phyloP scores from a whole-genome alignment of 805 yeast species.

The Pichia pseudocactophila region DNA sequence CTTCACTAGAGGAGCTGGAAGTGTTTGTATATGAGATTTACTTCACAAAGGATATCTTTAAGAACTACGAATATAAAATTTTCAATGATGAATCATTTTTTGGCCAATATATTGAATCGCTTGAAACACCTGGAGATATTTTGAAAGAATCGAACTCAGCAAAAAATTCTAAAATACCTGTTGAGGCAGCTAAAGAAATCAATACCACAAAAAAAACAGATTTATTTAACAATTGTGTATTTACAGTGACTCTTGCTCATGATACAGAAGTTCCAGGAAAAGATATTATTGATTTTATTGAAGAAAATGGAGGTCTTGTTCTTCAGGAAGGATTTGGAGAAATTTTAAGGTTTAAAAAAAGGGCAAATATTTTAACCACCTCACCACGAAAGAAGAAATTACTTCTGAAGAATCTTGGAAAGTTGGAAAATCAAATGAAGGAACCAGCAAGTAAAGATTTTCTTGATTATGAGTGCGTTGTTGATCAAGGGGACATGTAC shows the following conservation, averaged over 20 bases:
- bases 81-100: constrained; percentile 13
- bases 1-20: constrained; percentile 4
- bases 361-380: neutral
- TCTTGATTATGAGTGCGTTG: constrained; percentile 8
- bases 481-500: constrained; percentile 1
- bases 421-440: neutral
- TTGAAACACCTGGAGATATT: neutral
- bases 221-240: constrained; percentile 10
- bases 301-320: constrained; percentile 8
- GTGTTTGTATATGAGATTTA: constrained; percentile 9
- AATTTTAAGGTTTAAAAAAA: constrained; percentile 3
- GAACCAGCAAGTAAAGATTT: constrained; percentile 7
- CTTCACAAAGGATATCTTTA: constrained; percentile 1
- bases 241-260: constrained; percentile 9
- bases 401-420: neutral
- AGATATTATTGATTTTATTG: constrained; percentile 2
- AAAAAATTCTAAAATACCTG: neutral
- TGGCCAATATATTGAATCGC: constrained; percentile 7
- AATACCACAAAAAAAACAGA: neutral
- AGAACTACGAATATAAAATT: constrained; percentile 9
- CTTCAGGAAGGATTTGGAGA: constrained; percentile 11
- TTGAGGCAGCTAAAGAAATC: neutral
- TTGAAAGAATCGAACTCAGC: neutral
- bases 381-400: neutral
- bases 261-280: neutral